Percentiles rank a stretch among this genome's conserved stretches.
These are phyloP conservation scores for Vicia villosa DNA, from an alignment of 306 rosid genomes.

Conservation along the genomic window DNA sequence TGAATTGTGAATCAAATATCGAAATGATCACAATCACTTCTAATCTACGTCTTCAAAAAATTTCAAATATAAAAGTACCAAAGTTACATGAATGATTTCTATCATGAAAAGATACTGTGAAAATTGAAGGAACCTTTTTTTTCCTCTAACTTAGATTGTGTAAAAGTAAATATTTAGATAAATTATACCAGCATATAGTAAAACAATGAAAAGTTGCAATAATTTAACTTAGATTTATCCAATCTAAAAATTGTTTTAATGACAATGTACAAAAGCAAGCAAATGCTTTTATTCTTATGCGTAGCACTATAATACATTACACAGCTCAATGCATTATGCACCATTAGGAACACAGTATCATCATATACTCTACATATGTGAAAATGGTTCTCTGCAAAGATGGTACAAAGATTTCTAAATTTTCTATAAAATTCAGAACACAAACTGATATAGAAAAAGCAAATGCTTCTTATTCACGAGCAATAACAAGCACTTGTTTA, in stretches of 20 bases:
- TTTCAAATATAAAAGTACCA: background rate
- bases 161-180: background rate
- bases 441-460: background rate
- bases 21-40: background rate
- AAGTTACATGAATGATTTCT: background rate
- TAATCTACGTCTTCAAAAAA: no score
- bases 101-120: no score
- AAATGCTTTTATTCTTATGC: background rate
- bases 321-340: background rate
- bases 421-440: background rate
- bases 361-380: background rate
- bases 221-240: background rate
- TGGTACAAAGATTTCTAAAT: background rate
- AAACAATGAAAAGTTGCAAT: no score
- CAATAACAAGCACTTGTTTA: constrained; percentile 44
- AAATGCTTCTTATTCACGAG: constrained; percentile 29
- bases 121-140: no score
- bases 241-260: background rate
- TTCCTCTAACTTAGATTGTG: no score
- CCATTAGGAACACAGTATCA: background rate
- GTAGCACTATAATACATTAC: background rate
- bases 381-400: background rate
- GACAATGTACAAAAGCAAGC: constrained; percentile 5
- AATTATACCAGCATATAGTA: no score
- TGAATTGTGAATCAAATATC: background rate